Evolutionary conservation across 495 filamentous ascomycete species (phyloP).

Genomic region (Hypoxylon lienhwacheense): DNA sequence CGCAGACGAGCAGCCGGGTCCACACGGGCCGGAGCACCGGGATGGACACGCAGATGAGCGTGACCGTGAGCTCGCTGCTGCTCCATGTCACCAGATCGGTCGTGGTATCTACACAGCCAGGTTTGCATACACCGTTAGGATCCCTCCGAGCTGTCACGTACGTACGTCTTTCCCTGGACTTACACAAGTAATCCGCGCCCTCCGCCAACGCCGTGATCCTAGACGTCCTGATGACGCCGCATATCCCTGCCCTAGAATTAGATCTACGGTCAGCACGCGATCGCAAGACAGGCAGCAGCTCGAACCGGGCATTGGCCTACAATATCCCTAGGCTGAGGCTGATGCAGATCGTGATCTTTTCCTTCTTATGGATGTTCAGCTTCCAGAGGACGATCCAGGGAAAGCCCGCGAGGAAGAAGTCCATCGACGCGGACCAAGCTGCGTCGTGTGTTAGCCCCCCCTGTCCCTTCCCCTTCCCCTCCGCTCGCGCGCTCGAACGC

Average conservation of each 20-base stretch:
- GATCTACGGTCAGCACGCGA: not conserved
- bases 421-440: constrained; percentile 35
- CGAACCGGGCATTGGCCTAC: no score
- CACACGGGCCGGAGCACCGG: constrained; percentile 30
- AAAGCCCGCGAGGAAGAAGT: constrained; percentile 51
- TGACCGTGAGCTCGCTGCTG: constrained; percentile 36
- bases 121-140: no score
- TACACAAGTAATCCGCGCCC: constrained; percentile 15
- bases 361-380: constrained; percentile 49
- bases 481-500: no score
- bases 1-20: not conserved
- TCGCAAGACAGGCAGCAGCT: no score
- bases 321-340: constrained; percentile 55
- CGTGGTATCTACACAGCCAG: constrained; percentile 14
- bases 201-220: constrained; percentile 7
- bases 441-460: not conserved
- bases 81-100: constrained; percentile 16
- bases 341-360: constrained; percentile 51
- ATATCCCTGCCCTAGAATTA: constrained; percentile 14
- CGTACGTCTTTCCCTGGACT: not conserved
- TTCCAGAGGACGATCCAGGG: constrained; percentile 55
- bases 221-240: constrained; percentile 12
- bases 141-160: not conserved
- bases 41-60: constrained; percentile 32
- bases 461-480: no score